A percentile compares a stretch with the other conserved stretches of the same genome.
Evolutionary conservation across 768 basidiomycete species (phyloP).

Genomic region (Psilocybe sp.): DNA sequence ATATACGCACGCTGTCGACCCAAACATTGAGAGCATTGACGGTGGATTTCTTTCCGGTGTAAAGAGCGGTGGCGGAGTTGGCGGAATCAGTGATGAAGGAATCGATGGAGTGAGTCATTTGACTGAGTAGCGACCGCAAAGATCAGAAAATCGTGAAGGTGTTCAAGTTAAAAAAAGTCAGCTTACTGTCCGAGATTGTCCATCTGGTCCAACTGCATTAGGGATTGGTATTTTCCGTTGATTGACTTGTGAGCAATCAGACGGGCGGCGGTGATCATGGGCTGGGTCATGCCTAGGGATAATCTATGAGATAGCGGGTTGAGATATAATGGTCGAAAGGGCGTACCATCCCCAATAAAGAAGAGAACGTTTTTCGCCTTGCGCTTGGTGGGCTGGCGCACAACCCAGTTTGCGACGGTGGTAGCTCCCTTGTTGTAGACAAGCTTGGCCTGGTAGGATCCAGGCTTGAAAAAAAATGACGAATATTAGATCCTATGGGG

Average conservation of each 20-base stretch:
- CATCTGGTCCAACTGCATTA: slow-evolving; percentile 49
- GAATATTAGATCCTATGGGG: neutral
- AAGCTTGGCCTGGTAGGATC: slow-evolving; percentile 36
- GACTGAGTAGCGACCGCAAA: slow-evolving; percentile 18
- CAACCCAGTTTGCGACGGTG: slow-evolving; percentile 38
- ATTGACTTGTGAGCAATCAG: slow-evolving; percentile 45
- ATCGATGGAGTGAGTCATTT: slow-evolving; percentile 48
- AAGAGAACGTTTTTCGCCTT: slow-evolving; percentile 42
- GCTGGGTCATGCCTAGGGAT: slow-evolving; percentile 40
- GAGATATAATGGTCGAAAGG: neutral
- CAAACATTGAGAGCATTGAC: slow-evolving; percentile 41
- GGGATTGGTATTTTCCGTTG: slow-evolving; percentile 41
- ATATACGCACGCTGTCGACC: slow-evolving; percentile 35
- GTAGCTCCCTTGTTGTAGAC: slow-evolving; percentile 30
- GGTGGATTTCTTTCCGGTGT: slow-evolving; percentile 41
- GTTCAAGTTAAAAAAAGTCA: neutral
- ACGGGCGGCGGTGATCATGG: slow-evolving; percentile 46
- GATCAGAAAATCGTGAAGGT: slow-evolving; percentile 1
- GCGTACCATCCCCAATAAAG: slow-evolving; percentile 44
- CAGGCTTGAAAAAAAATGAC: slow-evolving; percentile 23
- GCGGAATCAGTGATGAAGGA: slow-evolving; percentile 48
- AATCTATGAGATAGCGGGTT: neutral
- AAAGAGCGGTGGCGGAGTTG: slow-evolving; percentile 44
- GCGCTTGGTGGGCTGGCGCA: slow-evolving; percentile 31
- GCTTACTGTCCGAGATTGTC: slow-evolving; percentile 40